These are phyloP conservation scores for Trichaptum fuscoviolaceum DNA, from an alignment of 768 basidiomycete genomes.

Conservation along the genomic window DNA sequence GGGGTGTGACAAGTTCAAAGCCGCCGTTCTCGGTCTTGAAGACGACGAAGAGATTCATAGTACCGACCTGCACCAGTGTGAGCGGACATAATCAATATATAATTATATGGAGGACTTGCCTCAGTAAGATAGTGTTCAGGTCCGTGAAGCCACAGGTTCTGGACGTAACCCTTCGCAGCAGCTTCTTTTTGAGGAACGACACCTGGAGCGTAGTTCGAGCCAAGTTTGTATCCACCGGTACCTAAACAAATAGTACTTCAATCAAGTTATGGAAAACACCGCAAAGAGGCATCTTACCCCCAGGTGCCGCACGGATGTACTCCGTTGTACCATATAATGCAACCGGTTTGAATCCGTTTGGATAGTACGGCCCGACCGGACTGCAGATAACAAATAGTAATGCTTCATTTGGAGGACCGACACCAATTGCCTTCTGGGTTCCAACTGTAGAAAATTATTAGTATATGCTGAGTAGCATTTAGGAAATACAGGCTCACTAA, in stretches of 20 bases:
- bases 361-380: conserved; percentile 75
- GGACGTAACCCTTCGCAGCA: conserved; percentile 70
- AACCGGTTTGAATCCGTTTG: conserved; percentile 85
- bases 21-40: conserved; percentile 67
- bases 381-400: conserved; percentile 60
- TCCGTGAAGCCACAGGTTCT: conserved; percentile 89
- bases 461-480: neutral
- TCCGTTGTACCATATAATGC: conserved; percentile 65
- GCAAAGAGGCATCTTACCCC: conserved; percentile 23
- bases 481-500: conserved; percentile 38
- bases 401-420: conserved; percentile 50
- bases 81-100: neutral
- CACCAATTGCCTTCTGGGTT: conserved; percentile 51
- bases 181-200: conserved; percentile 81
- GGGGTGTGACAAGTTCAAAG: conserved; percentile 60
- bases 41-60: conserved; percentile 89
- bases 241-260: conserved; percentile 34
- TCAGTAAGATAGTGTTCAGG: conserved; percentile 47
- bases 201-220: conserved; percentile 85
- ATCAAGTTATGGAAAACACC: conserved; percentile 11
- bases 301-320: conserved; percentile 42
- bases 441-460: conserved; percentile 51
- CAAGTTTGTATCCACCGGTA: conserved; percentile 84
- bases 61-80: conserved; percentile 51
- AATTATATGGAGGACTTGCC: conserved; percentile 27